Base-by-base conservation (phyloP, 2,329 filamentous ascomycete species). In the Claviceps capensis region DNA sequence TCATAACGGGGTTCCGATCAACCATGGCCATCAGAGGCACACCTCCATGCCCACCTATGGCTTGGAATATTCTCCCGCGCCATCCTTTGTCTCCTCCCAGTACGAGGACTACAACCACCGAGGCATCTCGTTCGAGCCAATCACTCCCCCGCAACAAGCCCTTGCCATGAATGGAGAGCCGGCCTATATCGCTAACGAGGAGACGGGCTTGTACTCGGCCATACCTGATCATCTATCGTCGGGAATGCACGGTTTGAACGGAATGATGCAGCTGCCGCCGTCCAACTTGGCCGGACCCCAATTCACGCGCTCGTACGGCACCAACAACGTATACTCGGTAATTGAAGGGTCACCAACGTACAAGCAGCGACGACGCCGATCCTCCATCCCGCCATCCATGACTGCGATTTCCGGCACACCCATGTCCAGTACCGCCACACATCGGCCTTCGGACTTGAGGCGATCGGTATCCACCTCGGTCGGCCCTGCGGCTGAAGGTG, bases 331-430 rank as follows among this genome's bases (percentile, higher is more conserved):
- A 60, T 96, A 95, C 74, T 91, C 88, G 48, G 90, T 95, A 48
- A 93, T 97, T 64, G 93, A 98, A 72, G 93, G 93, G 48, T 98
- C 93, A 30, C 93, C 93, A 13, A 97, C 93, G 40, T 98, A 98
- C 74, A 98, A 98, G 79, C 93, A 97, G 75, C 82, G 93, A 61
- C 81, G 93, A 67, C 83, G 93, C 59, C 86, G 93, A 56, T 96
- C 93, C 38, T 97, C 91, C 43, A 88, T 97, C 56, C 89, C 91
- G 23, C 85, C 87, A 13, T 81, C 85, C 59, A 81, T 89, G 66
- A 76, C 78, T 53, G 79, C 78, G 45, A 82, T 85, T 55, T 80
- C 83, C 56, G 81, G 81, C 48, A 79, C 84, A n/a, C 76, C 80
- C 47, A 77, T 78, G 43, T 79, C 81, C 50, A 78, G 83, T 37